Evolutionary conservation across 768 basidiomycete genomes (phyloP), one percentile per base, ranked within the genome.

Genomic region (Tulasnella sp.): DNA sequence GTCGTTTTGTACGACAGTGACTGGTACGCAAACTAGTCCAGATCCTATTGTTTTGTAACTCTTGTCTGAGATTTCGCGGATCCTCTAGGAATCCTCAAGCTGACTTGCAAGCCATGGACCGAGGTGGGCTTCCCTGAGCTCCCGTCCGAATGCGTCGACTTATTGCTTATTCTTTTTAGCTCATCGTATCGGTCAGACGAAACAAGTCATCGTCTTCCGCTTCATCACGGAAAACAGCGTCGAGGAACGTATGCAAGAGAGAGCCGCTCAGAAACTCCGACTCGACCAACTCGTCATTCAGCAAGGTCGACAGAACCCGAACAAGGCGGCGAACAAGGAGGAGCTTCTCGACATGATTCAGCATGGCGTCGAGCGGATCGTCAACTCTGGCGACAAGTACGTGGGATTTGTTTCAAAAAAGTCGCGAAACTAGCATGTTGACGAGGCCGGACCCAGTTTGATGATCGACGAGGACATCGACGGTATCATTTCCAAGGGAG

Each of bases 341-440:
- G 97, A 99, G 77, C 86, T 99, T 17, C 85, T 99, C 42, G 96
- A 99, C 81, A 99, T 99, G 95, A 99, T 99, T 77, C 91, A 96
- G 7, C 95, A 97, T 80, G 97, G 97, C 25, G 97, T 96, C 0
- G 97, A 99, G 82, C 93, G 94, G 83, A 98, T 99, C 76, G 96
- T 99, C 82, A 97, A 91, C 81, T 85, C 90, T 3, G 82, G 83
- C 0, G 91, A 93, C 17, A 89, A 90, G 93, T 94, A 76, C 78
- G 91, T 84, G 15, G 4, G n/a, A 22, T 12, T 54, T 52, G 15
- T 2, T n/a, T 52, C 45, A 38, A 52, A 38, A 52, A 76, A 37
- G 9, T 5, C 1, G 29, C 72, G 9, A 40, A 70, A 45, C 76
- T 22, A 25, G 74, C 77, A 70, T 71, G 75, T 78, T 54, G 77